These are phyloP conservation scores for Tricholoma saponaceum DNA, from an alignment of 768 basidiomycete species.

Conservation along the genomic window DNA sequence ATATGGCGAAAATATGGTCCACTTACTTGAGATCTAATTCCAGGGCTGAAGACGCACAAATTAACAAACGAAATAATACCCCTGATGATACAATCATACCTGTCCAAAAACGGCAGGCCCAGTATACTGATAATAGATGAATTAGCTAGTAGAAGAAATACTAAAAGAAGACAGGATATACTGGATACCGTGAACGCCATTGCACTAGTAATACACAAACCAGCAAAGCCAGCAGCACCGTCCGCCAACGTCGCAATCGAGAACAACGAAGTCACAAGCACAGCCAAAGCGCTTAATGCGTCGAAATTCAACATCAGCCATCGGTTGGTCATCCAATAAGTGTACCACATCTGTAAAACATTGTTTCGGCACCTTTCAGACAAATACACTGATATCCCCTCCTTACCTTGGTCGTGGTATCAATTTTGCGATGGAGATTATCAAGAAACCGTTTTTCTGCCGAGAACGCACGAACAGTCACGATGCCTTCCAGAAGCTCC, in stretches of 20 bases:
- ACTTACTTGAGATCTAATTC: constrained; percentile 75
- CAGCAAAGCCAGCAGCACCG: constrained; percentile 60
- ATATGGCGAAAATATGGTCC: no score
- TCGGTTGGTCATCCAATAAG: constrained; percentile 86
- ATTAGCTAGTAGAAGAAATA: no score
- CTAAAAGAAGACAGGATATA: constrained; percentile 7
- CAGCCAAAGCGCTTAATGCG: constrained; percentile 63
- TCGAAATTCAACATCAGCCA: constrained; percentile 87
- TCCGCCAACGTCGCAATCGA: constrained; percentile 58
- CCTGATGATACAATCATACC: constrained; percentile 14
- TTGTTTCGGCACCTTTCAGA: not conserved
- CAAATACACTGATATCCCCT: not conserved
- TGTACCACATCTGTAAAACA: constrained; percentile 66
- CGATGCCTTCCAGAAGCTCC: constrained; percentile 82
- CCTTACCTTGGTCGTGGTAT: constrained; percentile 68
- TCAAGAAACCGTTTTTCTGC: constrained; percentile 76
- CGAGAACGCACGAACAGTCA: constrained; percentile 90
- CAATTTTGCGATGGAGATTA: constrained; percentile 67
- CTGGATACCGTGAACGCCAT: constrained; percentile 46
- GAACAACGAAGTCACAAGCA: constrained; percentile 73
- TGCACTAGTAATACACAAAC: constrained; percentile 71
- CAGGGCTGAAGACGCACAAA: constrained; percentile 35
- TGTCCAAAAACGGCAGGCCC: constrained; percentile 50
- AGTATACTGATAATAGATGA: constrained; percentile 33
- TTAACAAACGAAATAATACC: not conserved